Percentiles rank a stretch among this genome's conserved stretches.
Conservation (phyloP, 1,284 basidiomycete species). For the Irpex sp. region DNA sequence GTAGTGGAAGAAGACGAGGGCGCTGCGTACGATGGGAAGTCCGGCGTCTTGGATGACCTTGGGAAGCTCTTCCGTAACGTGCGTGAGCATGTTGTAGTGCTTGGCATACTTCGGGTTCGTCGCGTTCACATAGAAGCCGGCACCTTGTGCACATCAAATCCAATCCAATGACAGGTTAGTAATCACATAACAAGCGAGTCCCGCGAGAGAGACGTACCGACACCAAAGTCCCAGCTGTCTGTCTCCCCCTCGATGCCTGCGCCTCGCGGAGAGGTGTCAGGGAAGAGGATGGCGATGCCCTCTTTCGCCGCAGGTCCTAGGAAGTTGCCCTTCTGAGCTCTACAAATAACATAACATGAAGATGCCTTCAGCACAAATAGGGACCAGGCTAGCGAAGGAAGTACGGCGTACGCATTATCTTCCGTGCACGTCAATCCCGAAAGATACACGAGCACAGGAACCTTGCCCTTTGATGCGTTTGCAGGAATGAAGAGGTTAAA, state of each 20-base stretch:
- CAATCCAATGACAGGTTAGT: neutral
- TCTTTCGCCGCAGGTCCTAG: slow-evolving; percentile 77
- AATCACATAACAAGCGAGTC: neutral
- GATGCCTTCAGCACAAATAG: neutral
- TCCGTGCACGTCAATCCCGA: slow-evolving; percentile 95
- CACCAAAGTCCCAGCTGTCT: slow-evolving; percentile 91
- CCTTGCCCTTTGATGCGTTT: slow-evolving; percentile 53
- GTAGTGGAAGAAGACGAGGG: neutral
- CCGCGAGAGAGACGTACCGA: slow-evolving; percentile 36
- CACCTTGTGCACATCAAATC: slow-evolving; percentile 43
- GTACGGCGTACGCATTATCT: slow-evolving; percentile 75
- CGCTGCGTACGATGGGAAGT: slow-evolving; percentile 54
- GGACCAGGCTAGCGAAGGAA: neutral
- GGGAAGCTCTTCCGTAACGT: slow-evolving; percentile 82
- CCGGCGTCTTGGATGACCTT: slow-evolving; percentile 66
- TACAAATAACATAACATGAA: slow-evolving; percentile 23
- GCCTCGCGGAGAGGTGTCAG: slow-evolving; percentile 94
- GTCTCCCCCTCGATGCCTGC: slow-evolving; percentile 89
- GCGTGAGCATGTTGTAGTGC: slow-evolving; percentile 90
- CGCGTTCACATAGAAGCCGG: slow-evolving; percentile 93
- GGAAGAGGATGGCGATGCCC: slow-evolving; percentile 90
- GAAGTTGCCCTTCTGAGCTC: slow-evolving; percentile 88
- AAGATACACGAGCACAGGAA: slow-evolving; percentile 87
- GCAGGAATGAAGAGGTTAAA: slow-evolving; percentile 93
- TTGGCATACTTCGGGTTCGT: slow-evolving; percentile 76